Evolutionary conservation across 2,329 filamentous ascomycete species (phyloP), one percentile per base, ranked within the genome.

Genomic region (Pyrenochaeta sp.): DNA sequence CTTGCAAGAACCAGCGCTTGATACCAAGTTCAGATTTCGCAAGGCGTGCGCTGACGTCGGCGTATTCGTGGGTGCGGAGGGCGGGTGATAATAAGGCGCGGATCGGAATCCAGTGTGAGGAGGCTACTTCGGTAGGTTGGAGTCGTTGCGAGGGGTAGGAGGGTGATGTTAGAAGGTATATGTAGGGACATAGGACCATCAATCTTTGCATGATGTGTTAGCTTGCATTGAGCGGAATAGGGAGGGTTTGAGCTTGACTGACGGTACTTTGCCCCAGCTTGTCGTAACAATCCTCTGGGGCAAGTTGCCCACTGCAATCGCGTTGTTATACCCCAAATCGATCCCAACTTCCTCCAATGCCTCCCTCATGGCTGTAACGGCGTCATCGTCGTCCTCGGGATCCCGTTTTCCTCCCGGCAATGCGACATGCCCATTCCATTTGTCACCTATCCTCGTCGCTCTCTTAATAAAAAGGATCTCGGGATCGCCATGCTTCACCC

Each of bases 391-490:
- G 77, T 91, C 89, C 58, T 85, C 84, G 0, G 86, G 84, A 63
- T 91, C 89, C 62, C 87, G 79, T 68, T 88, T 88, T 1, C 89
- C 89, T 24, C 89, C 89, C 0, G 89, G 89, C 3, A 91, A 76
- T 0, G 89, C 89, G 55, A 90, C 85, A 78, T 91, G 89, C 2
- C 85, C 84, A 1, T 87, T 90, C 89, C 89, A 91, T 56, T 88
- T 81, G 72, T 91, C 89, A 7, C 88, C 88, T 53, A 83, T 80
- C 37, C 89, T 80, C 3, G 87, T 83, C 2, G 89, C 86, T 45
- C 89, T 81, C 71, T 91, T 91, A 73, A 91, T 91, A 73, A 91
- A 90, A 3, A 91, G 80, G n/a, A 88, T 79, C 72, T 91, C 89
- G 0, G 88, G 85, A 59, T 88, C 85, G 25, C 88, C 88, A 72